Conservation (phyloP, 2,329 filamentous ascomycete species). For the Fusarium decemcellulare region DNA sequence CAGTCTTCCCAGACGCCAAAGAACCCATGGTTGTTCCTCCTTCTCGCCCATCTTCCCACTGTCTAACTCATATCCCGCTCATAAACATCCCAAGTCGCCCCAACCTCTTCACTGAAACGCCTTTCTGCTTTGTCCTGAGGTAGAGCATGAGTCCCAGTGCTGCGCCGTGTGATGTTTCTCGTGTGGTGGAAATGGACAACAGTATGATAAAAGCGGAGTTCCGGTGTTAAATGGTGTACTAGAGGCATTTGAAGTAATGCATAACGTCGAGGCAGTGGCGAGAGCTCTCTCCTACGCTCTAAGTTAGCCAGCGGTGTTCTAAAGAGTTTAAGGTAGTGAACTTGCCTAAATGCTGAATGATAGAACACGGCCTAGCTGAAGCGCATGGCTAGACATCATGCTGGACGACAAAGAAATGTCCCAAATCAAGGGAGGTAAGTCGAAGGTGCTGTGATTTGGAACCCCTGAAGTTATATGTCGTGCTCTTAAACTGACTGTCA, state of each 20-base stretch:
- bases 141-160: conserved; percentile 27
- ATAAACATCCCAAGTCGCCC: conserved; percentile 9
- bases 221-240: neutral
- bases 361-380: neutral
- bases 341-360: neutral
- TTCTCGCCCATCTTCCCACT: conserved; percentile 17
- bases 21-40: conserved; percentile 23
- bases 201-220: conserved; percentile 18
- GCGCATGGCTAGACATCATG: neutral
- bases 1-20: conserved; percentile 29
- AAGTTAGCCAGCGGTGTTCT: neutral
- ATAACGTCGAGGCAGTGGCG: neutral
- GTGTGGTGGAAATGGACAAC: conserved; percentile 3
- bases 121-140: conserved; percentile 27
- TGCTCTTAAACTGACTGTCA: neutral
- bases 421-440: neutral
- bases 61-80: conserved; percentile 8
- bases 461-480: neutral
- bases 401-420: neutral
- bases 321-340: neutral
- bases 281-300: neutral
- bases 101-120: conserved; percentile 17
- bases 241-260: neutral
- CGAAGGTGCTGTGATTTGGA: neutral
- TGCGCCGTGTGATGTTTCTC: conserved; percentile 2